Conservation (phyloP, 164 flowering plant genomes). For the Liriodendron chinense region DNA sequence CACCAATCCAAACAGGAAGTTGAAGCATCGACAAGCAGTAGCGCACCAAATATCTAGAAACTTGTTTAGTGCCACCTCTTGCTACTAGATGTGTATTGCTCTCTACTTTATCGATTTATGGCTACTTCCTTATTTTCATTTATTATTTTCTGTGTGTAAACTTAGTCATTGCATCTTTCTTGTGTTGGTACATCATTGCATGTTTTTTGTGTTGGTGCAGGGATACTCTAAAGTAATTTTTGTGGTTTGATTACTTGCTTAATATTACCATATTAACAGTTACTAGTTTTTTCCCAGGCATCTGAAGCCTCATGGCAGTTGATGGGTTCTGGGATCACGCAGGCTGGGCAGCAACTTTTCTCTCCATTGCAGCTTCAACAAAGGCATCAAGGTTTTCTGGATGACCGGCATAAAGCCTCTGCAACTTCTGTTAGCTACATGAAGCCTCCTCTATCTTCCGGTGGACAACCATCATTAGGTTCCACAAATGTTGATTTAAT, state of each 20-base stretch:
- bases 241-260: not conserved
- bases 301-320: constrained; percentile 45
- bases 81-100: no score
- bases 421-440: constrained; percentile 30
- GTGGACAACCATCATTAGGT: constrained; percentile 37
- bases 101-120: no score
- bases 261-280: not conserved
- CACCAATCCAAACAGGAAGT: no score
- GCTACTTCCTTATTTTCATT: no score
- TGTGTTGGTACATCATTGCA: not conserved
- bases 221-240: not conserved
- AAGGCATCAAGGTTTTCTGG: constrained; percentile 50
- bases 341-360: constrained; percentile 49
- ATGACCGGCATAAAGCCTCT: constrained; percentile 55
- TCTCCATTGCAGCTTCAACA: constrained; percentile 59
- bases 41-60: no score
- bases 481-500: constrained; percentile 33
- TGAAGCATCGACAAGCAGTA: no score
- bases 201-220: not conserved
- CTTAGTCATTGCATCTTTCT: no score
- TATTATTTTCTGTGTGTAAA: no score
- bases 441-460: constrained; percentile 49
- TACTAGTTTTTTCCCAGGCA: constrained; percentile 21
- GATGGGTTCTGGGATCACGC: constrained; percentile 36
- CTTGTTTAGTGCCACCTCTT: no score